phyloP scores from a whole-genome alignment of 345 rosid genomes.

The Psidium friedrichsthalianum region DNA sequence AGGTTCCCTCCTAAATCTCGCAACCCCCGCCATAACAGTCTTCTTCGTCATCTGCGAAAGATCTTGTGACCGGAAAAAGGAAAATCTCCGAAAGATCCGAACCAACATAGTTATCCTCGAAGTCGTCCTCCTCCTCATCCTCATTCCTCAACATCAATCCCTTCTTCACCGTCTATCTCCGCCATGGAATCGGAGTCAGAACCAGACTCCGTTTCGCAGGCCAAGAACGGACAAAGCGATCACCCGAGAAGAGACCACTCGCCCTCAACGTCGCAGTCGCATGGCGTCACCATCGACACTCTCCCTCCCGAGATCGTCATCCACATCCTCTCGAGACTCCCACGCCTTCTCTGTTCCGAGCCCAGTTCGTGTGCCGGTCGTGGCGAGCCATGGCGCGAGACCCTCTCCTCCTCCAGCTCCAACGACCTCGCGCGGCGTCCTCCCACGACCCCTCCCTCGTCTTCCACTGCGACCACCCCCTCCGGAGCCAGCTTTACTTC shows the following conservation, averaged over 20 bases:
- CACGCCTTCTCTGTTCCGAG: conserved; percentile 34
- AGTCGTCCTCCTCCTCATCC: too few species aligned
- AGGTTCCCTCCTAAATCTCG: neutral
- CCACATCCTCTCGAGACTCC: conserved; percentile 59
- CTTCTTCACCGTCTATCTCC: too few species aligned
- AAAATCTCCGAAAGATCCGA: too few species aligned
- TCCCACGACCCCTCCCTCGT: conserved; percentile 32
- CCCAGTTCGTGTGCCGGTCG: conserved; percentile 34
- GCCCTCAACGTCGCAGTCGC: neutral
- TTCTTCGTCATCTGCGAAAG: neutral
- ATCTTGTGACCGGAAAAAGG: neutral
- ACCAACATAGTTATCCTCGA: too few species aligned
- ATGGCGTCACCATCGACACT: neutral
- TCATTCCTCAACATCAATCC: too few species aligned
- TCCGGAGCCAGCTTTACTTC: conserved; percentile 34
- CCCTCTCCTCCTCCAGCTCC: conserved; percentile 13
- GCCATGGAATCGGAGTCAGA: too few species aligned
- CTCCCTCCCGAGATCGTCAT: conserved; percentile 43
- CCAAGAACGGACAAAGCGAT: too few species aligned
- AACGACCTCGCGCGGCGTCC: conserved; percentile 1
- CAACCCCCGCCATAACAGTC: neutral
- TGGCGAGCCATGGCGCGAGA: conserved; percentile 36
- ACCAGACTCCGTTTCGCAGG: too few species aligned
- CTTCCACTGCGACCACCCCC: conserved; percentile 43
- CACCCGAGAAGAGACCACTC: too few species aligned